phyloP scores from a whole-genome alignment of 1,284 basidiomycete genomes.

The Hypsizygus ulmarius region DNA sequence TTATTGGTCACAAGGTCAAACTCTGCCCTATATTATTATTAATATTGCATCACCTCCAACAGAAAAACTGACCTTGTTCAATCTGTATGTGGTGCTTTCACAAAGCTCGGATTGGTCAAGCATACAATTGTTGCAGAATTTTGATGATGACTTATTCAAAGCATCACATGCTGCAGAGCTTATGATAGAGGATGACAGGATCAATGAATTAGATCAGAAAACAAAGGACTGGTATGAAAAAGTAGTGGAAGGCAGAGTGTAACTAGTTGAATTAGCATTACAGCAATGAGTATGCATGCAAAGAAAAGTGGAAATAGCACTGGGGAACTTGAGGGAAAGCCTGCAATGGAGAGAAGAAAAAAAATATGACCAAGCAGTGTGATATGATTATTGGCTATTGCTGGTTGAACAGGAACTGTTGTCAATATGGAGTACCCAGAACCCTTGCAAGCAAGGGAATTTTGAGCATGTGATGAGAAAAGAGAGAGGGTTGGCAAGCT shows the following conservation, averaged over 20 bases:
- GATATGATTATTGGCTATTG: background rate
- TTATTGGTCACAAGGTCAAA: constrained; percentile 30
- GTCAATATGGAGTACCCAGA: background rate
- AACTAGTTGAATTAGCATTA: background rate
- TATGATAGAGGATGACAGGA: constrained; percentile 6
- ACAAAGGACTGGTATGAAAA: constrained; percentile 5
- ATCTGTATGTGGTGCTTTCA: constrained; percentile 33
- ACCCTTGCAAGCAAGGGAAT: constrained; percentile 1
- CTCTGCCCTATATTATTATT: constrained; percentile 22
- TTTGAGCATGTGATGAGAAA: too few relatives aligned
- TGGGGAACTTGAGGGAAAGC: too few relatives aligned
- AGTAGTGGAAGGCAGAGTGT: background rate
- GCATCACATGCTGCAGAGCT: constrained; percentile 7
- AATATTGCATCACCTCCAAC: constrained; percentile 25
- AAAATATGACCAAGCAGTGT: too few relatives aligned
- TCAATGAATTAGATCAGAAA: constrained; percentile 2
- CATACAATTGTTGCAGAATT: constrained; percentile 29
- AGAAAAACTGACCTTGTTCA: constrained; percentile 26
- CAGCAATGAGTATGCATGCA: too few relatives aligned
- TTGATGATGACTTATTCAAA: constrained; percentile 22
- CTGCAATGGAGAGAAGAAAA: too few relatives aligned
- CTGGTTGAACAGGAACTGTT: background rate
- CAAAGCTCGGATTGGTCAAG: constrained; percentile 22
- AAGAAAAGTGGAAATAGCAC: too few relatives aligned
- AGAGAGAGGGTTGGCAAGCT: too few relatives aligned